Evolutionary conservation across 2,329 filamentous ascomycete genomes (phyloP), one percentile per base, ranked within the genome.

Genomic region (Epichloe aotearoae): DNA sequence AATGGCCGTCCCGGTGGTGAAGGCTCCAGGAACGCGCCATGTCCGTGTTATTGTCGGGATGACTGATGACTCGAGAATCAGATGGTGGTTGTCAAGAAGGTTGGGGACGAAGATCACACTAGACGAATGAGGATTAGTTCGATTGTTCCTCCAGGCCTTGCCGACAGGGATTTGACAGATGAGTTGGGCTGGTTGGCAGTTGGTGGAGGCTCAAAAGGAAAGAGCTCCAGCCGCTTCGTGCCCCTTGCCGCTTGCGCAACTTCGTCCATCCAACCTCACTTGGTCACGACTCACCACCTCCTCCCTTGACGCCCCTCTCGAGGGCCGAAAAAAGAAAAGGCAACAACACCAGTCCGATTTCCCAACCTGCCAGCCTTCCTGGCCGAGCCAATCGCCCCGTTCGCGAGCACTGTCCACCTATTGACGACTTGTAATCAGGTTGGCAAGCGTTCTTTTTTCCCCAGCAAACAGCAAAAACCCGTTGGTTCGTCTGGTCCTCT

Each of bases 241-340:
- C 47, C 54, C 54, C 54, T 55, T 47, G 54, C 47, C 54, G 52
- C 54, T 55, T 53, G 54, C 54, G 39, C 52, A 33, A 49, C 49
- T 33, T 23, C 46, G 33, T 46, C 41, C 42, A 39, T 42, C 41
- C 46, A 42, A 49, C 50, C 50, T 45, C 46, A 39, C 42, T 45
- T 26, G n/a, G 10, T 40, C n/a, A 19, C 38, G n/a, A 40, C 38
- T 42, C 40, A 42, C 40, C 40, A 47, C 46, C 40, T 36, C 39
- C 50, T 49, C 47, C 50, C 47, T 52, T 47, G 36, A 41, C 26
- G 14, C 40, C 20, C 36, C 47, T 49, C 34, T 30, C 34, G 26
- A 19, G 36, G 38, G 26, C 43, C 42, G 30, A 41, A 37, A 38
- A 47, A 47, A 50, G 33, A 34, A 40, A 44, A n/a, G 37, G 23